Evolutionary conservation across 2,329 filamentous ascomycete genomes (phyloP), one percentile per base, ranked within the genome.

Genomic region (Pyrenochaeta sp.): DNA sequence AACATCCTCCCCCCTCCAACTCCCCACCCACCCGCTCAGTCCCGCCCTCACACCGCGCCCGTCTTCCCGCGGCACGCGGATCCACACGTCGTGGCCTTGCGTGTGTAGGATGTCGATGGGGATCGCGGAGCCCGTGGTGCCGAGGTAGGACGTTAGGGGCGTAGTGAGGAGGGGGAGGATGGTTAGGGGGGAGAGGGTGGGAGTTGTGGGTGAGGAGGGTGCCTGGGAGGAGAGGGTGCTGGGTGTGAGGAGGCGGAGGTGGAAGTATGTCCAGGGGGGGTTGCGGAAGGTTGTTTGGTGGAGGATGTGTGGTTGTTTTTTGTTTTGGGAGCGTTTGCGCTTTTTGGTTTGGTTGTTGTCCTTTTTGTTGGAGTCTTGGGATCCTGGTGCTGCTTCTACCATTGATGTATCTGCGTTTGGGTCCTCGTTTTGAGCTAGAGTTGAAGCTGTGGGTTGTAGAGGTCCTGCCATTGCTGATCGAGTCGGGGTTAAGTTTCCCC

Each of bases 121-220:
- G 3, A 92, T 84, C 8, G 82, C 83, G 2, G 78, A 72, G 8
- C 89, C 89, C 0, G 82, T 84, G 13, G 83, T 72, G 14, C 89
- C 89, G 1, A 93, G 80, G 58, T 89, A 91, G 49, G 87, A 81
- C 1, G 75, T 76, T 6, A 93, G 73, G 0, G 88, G n/a, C n/a
- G n/a, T n/a, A n/a, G n/a, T n/a, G n/a, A n/a, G 85, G 1, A 79
- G 69, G 2, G 80, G 82, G 55, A 88, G 81, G 61, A 88, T 85
- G 0, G 83, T 75, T 22, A 18, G 7, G 11, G 13, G 17, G 23
- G 11, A 8, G 3, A 31, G 27, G 8, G 15, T n/a, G 19, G 20
- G 17, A 22, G 14, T 26, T 17, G 46, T 22, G 7, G 28, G 6
- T 23, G 36, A 6, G 27, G 20, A 11, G 20, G 19, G 30, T 17